Conservation (phyloP, 805 yeast species). For the Saccharomycopsis amapae region DNA sequence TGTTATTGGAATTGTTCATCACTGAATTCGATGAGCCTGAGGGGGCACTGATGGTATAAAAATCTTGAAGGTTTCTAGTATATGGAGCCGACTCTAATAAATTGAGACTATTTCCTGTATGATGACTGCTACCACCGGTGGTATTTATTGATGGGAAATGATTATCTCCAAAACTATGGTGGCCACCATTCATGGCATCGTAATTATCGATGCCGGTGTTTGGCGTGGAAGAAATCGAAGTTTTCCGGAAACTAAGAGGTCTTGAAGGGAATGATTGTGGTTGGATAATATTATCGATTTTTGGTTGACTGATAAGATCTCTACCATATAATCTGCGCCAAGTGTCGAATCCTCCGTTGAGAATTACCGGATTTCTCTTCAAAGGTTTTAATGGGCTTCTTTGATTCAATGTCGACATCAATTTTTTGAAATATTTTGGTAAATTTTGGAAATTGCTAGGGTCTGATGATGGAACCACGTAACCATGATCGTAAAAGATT, state of each 20-base stretch:
- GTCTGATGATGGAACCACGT: constrained; percentile 3
- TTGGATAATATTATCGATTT: constrained; percentile 17
- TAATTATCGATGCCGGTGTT: neutral
- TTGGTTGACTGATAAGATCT: constrained; percentile 18
- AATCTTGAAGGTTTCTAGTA: constrained; percentile 7
- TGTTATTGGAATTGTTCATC: neutral
- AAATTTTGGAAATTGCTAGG: constrained; percentile 16
- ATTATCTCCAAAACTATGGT: neutral
- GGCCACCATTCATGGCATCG: neutral
- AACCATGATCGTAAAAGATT: constrained; percentile 48
- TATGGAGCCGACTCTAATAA: constrained; percentile 1
- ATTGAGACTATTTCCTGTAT: neutral
- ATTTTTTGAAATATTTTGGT: constrained; percentile 26
- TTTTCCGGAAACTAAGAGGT: constrained; percentile 12
- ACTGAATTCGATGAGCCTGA: neutral
- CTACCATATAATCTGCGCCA: constrained; percentile 30
- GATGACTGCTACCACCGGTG: neutral
- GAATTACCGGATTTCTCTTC: constrained; percentile 37
- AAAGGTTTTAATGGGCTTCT: constrained; percentile 32
- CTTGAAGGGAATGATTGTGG: constrained; percentile 13
- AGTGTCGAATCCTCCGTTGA: constrained; percentile 50
- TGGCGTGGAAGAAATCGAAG: constrained; percentile 19
- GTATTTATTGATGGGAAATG: neutral
- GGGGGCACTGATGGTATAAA: constrained; percentile 1
- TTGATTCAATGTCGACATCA: constrained; percentile 33